Conservation (phyloP, 192 early-diverging fungal species). For the Gryganskiella cystojenkinii region DNA sequence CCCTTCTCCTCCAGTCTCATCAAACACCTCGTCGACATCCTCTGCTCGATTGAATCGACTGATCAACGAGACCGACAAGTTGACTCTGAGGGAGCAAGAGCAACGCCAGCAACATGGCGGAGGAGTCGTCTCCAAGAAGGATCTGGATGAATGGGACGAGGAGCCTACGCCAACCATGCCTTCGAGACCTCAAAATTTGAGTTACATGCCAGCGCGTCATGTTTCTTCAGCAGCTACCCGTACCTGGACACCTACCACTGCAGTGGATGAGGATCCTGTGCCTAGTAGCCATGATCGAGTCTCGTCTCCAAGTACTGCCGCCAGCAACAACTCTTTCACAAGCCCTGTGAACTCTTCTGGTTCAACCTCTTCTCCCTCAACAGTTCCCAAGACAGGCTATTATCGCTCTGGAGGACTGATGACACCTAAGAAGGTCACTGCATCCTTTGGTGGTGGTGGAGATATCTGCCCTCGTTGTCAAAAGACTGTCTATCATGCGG, state of each 20-base stretch:
- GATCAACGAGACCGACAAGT: slow-evolving; percentile 30
- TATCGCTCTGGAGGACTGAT: slow-evolving; percentile 33
- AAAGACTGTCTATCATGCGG: slow-evolving; percentile 69
- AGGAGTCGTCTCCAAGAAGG: background rate
- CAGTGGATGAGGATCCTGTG: background rate
- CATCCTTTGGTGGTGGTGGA: slow-evolving; percentile 36
- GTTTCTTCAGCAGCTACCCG: slow-evolving; percentile 42
- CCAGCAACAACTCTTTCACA: background rate
- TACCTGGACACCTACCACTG: slow-evolving; percentile 40
- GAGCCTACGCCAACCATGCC: slow-evolving; percentile 46
- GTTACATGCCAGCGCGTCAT: slow-evolving; percentile 29
- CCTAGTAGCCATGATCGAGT: slow-evolving; percentile 16
- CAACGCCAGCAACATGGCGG: slow-evolving; percentile 18
- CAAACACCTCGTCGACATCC: slow-evolving; percentile 9
- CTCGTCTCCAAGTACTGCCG: background rate
- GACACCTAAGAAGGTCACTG: slow-evolving; percentile 39
- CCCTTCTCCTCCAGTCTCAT: background rate
- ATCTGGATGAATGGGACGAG: slow-evolving; percentile 45
- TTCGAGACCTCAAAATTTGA: slow-evolving; percentile 30
- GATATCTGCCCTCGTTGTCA: slow-evolving; percentile 67
- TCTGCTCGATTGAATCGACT: slow-evolving; percentile 18
- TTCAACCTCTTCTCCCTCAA: too few species aligned
- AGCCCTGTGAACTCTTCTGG: slow-evolving; percentile 9
- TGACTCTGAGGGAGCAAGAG: slow-evolving; percentile 38
- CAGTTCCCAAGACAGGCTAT: slow-evolving; percentile 32